Evolutionary conservation across 1,284 basidiomycete species (phyloP), one percentile per base, ranked within the genome.

Genomic region (Leccinum solheimii): DNA sequence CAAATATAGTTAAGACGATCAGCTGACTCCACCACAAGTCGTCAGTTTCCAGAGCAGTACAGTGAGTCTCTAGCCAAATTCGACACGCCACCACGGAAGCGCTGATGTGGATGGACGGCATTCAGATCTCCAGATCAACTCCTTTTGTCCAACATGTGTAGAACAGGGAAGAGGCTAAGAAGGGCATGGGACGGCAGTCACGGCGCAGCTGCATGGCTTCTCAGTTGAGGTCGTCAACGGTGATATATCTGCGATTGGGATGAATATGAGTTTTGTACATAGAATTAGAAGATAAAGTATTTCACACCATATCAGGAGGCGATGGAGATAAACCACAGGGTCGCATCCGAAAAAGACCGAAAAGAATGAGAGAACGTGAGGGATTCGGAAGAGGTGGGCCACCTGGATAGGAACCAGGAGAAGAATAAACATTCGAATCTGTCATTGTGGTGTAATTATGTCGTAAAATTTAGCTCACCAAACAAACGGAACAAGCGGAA

Each of bases 31-130:
- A 61, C 58, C 64, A 60, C 57, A 62, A 91, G 88, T 70, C 87
- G 84, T 61, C 84, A 86, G 70, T 91, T 86, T 73, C 90, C 89
- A 52, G 77, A 90, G 70, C 83, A 84, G 67, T 84, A 82, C 66
- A 77, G 83, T 86, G 64, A 72, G 82, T 72, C 43, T 53, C 56
- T 32, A 54, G 23, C 54, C 53, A 21, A 50, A 38, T 56, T 60
- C 55, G 50, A 57, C 30, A 49, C 19, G 43, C 48, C 21, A 60
- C 58, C 62, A 58, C 48, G 52, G 30, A 57, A 38, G 50, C 53
- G 36, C 58, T 72, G 55, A 71, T 38, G 34, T 49, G 53, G 30
- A 38, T 49, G 60, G 55, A 36, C 54, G 61, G 58, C 50, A 63
- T 65, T 43, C 67, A 83, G 81, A 75, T 68, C 81, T 73, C 10